Evolutionary conservation across 2,329 filamentous ascomycete species (phyloP).

Genomic region (Fusarium guadeloupense): DNA sequence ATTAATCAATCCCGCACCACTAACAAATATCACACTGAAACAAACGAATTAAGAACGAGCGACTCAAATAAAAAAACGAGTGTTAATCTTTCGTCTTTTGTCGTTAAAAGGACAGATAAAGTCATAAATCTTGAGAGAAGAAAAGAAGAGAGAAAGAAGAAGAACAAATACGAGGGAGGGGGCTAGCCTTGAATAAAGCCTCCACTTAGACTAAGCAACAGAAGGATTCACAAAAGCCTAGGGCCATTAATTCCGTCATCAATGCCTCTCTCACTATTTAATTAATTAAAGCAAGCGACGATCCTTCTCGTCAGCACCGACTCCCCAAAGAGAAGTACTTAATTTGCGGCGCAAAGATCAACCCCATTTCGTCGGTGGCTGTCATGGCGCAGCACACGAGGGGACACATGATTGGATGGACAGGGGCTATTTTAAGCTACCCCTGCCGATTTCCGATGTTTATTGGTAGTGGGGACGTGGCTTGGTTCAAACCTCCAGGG

Average conservation of each 20-base stretch:
- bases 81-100: neutral
- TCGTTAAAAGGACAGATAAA: neutral
- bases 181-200: neutral
- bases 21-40: neutral
- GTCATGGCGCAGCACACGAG: conserved; percentile 25
- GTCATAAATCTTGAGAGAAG: neutral
- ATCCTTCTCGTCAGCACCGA: conserved; percentile 25
- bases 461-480: neutral
- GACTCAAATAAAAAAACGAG: neutral
- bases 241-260: neutral
- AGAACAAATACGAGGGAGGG: neutral
- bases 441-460: neutral
- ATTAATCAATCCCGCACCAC: conserved; percentile 12
- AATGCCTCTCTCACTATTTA: neutral
- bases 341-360: neutral
- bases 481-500: neutral
- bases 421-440: conserved; percentile 19
- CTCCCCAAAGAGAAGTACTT: too few relatives aligned
- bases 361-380: neutral
- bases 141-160: neutral
- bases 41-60: conserved; percentile 16
- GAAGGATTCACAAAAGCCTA: neutral
- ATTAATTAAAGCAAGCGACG: conserved; percentile 18
- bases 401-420: conserved; percentile 1
- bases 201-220: neutral